Percentiles rank a stretch among this genome's conserved stretches.
phyloP scores from a whole-genome alignment of 139 green algal genomes.

The Micractinium sp. region DNA sequence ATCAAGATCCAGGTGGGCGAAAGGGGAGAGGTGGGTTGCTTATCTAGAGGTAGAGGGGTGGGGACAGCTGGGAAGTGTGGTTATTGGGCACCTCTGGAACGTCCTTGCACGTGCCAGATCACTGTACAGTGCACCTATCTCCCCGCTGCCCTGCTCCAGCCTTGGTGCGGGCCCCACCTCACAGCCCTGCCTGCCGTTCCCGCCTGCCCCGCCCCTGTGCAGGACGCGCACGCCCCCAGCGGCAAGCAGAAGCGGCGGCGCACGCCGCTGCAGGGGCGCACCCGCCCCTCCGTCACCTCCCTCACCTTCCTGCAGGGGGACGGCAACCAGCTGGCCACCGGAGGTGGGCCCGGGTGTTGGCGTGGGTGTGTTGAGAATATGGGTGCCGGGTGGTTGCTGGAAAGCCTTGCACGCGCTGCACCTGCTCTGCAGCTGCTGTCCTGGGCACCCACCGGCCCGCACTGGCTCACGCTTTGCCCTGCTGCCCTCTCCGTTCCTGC shows the following conservation, averaged over 20 bases:
- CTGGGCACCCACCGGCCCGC: background rate
- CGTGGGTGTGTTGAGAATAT: background rate
- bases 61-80: too few relatives aligned
- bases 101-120: too few relatives aligned
- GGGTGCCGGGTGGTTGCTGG: background rate
- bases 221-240: conserved; percentile 37
- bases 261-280: conserved; percentile 27
- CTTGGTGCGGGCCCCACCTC: too few relatives aligned
- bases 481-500: background rate
- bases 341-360: conserved; percentile 19
- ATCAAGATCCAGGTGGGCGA: conserved; percentile 15
- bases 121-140: too few relatives aligned
- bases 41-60: too few relatives aligned
- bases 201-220: background rate
- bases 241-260: conserved; percentile 15
- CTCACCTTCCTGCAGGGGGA: conserved; percentile 63
- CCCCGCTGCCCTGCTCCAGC: too few relatives aligned
- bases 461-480: background rate
- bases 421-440: background rate
- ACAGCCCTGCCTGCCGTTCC: too few relatives aligned
- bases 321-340: conserved; percentile 57
- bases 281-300: conserved; percentile 63
- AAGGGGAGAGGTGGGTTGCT: background rate
- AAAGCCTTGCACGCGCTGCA: background rate
- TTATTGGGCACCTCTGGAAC: too few relatives aligned